Base-by-base conservation (phyloP, 805 yeast species). In the Kuraishia ogatae region DNA sequence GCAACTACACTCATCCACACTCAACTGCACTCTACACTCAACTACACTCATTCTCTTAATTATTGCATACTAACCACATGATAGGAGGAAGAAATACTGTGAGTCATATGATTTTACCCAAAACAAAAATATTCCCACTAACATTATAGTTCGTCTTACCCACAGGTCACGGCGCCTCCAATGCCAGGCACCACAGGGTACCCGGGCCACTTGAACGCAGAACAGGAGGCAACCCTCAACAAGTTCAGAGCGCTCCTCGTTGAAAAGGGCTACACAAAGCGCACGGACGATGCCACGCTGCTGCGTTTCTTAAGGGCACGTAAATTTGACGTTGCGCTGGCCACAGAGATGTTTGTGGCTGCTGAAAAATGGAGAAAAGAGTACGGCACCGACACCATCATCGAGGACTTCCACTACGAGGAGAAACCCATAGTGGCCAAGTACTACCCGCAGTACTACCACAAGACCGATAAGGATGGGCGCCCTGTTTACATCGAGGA, bases 401-500 rank as follows among this genome's bases (percentile, higher is more conserved):
- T 94, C 66, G 76, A 79, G 62, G 97, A 90, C 68, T 94, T 93
- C 79, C 84, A 88, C 58, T 94, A 93, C 74, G 84, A 82, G n/a
- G 99, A 94, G 76, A 94, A 94, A 75, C 87, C 94, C 26, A 71
- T 82, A 53, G 97, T 92, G 60, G 97, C 97, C 58, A 79, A 82
- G 66, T 86, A 77, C 71, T 94, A 94, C 71, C 99, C 99, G 39
- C 97, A 92, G 74, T 94, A 92, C 75, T 94, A 94, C 72, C 98
- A 94, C 76, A 92, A 94, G 76, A 89, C 93, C 39, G 99, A 94
- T 71, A 89, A 80, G 65, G 99, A 94, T 60, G 99, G 99, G 53
- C 87, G 99, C 68, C 99, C 99, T 6, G 86, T 91, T 51, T 94
- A 94, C 74, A 79, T 87, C 64, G 99, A 94, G 78, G 96, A 93